Percentiles rank a stretch among this genome's conserved stretches.
Evolutionary conservation across 208 protist genomes (phyloP).

Genomic region (Lotmaria passim): DNA sequence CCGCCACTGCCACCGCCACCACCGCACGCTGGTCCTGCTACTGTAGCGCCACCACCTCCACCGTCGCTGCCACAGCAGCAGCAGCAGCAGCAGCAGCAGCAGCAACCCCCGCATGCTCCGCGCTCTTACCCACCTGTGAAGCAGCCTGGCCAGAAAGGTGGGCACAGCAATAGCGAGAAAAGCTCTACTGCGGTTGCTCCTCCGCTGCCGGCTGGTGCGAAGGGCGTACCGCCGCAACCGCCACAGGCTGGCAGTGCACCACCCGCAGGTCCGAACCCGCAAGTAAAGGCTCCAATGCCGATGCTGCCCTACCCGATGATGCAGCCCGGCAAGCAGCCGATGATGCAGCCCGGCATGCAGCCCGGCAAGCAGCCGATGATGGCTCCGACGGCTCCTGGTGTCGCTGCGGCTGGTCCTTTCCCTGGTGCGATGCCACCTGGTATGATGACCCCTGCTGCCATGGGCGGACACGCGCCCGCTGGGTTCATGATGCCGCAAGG

Average conservation of each 20-base stretch:
- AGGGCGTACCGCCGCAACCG: neutral
- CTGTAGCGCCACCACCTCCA: neutral
- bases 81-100: slow-evolving; percentile 13
- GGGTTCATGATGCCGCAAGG: slow-evolving; percentile 31
- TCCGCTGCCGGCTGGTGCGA: neutral
- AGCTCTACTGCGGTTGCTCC: neutral
- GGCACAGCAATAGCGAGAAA: neutral
- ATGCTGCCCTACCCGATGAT: slow-evolving; percentile 27
- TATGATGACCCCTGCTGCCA: slow-evolving; percentile 2
- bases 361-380: slow-evolving; percentile 31
- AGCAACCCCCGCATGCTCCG: neutral
- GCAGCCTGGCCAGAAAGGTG: too few species aligned
- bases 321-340: slow-evolving; percentile 25
- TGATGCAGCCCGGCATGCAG: slow-evolving; percentile 24
- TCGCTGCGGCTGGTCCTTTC: neutral
- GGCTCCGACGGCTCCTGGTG: neutral
- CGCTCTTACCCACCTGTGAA: too few species aligned
- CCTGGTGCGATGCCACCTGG: slow-evolving; percentile 7
- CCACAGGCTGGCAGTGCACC: neutral
- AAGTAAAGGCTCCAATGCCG: slow-evolving; percentile 3
- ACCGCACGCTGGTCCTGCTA: too few species aligned
- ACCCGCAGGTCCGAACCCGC: too few species aligned
- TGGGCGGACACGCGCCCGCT: neutral
- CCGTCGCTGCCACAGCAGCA: neutral
- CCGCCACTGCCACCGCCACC: slow-evolving; percentile 2